These are phyloP conservation scores for Hypericum androsaemum DNA, from an alignment of 345 rosid genomes.

Conservation along the genomic window DNA sequence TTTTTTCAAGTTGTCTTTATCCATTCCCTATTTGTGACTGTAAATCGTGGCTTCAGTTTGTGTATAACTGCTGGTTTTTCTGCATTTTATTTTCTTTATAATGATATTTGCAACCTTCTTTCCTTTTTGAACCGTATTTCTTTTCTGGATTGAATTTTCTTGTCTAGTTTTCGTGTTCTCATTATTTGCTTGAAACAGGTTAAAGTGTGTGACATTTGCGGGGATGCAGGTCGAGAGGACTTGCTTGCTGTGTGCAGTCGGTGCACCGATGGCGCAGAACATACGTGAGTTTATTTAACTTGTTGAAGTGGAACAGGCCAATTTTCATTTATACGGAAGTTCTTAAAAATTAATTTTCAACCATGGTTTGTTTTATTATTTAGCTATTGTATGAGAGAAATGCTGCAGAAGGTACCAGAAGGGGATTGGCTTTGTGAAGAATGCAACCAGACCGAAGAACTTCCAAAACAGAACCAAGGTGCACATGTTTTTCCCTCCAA, in stretches of 20 bases:
- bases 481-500: conserved; percentile 5
- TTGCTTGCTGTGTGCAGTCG: conserved; percentile 82
- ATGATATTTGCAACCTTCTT: too few relatives aligned
- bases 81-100: too few relatives aligned
- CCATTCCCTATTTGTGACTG: too few relatives aligned
- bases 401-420: conserved; percentile 72
- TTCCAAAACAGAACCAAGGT: conserved; percentile 63
- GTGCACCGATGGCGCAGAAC: conserved; percentile 98
- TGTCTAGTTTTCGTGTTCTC: not conserved
- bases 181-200: conserved; percentile 47
- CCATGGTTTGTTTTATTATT: conserved; percentile 4
- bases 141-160: not conserved
- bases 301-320: not conserved
- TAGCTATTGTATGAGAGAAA: conserved; percentile 97
- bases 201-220: conserved; percentile 98
- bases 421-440: conserved; percentile 97
- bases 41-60: too few relatives aligned
- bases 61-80: too few relatives aligned
- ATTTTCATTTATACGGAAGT: too few relatives aligned
- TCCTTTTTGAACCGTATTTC: too few relatives aligned
- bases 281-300: conserved; percentile 59
- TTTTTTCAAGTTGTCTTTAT: too few relatives aligned
- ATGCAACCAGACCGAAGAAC: conserved; percentile 71
- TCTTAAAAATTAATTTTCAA: too few relatives aligned
- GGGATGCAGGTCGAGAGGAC: conserved; percentile 98